Percentiles rank a stretch among this genome's conserved stretches.
Conservation (phyloP, 2,329 filamentous ascomycete species). For the Blastomyces parvus region DNA sequence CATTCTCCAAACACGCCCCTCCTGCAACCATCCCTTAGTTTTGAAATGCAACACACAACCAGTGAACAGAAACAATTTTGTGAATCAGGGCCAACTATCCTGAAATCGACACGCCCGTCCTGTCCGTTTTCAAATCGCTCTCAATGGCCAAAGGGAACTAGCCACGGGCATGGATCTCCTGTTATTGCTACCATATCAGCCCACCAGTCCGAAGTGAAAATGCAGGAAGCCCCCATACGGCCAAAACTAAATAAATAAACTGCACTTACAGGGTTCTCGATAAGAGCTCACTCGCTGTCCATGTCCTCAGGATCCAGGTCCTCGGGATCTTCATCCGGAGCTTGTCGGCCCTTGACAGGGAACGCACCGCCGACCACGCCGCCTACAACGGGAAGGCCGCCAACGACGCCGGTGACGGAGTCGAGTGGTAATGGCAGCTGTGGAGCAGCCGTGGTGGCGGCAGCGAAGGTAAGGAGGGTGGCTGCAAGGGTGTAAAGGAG, state of each 20-base stretch:
- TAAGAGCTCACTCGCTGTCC: not conserved
- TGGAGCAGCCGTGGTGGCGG: not conserved
- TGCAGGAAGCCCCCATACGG: not conserved
- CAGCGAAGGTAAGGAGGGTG: not conserved
- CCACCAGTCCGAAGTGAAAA: not conserved
- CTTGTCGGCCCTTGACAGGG: not conserved
- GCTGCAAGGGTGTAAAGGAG: not conserved
- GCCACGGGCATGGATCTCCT: not conserved
- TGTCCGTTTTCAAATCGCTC: not conserved
- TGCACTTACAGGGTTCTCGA: not conserved
- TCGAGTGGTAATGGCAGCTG: not conserved
- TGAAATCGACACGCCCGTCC: not conserved
- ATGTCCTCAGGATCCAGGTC: not conserved
- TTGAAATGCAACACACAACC: not conserved
- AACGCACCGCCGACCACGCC: conserved; percentile 22
- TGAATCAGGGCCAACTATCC: not conserved
- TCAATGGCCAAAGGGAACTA: not conserved
- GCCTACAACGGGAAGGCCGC: not conserved
- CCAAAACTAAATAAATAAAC: not conserved
- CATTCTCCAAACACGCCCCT: not conserved
- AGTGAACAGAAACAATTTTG: not conserved
- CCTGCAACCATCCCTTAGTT: not conserved
- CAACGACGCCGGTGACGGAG: not conserved
- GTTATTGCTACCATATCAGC: not conserved
- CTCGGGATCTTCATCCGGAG: not conserved